Evolutionary conservation across 495 filamentous ascomycete species (phyloP), one percentile per base, ranked within the genome.

Genomic region (Aspergillus incahuasiensis): DNA sequence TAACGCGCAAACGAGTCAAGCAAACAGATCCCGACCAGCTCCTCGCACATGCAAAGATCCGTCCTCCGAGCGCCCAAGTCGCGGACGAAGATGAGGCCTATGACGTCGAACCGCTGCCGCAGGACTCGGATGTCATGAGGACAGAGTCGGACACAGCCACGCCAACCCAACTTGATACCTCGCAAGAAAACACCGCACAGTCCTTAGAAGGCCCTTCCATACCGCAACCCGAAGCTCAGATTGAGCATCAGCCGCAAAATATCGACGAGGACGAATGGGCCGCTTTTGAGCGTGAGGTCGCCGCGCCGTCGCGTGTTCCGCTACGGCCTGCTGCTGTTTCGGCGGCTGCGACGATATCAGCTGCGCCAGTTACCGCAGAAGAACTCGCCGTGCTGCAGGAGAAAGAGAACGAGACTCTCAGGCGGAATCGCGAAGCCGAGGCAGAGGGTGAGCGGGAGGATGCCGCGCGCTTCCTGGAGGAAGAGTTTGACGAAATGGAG

Each of bases 401-500:
- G 21, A 82, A 83, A 40, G 79, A 86, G 35, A 81, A 77, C 25
- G 78, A 81, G 55, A 74, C 75, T 7, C 62, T 65, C 28, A 53
- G 54, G 21, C 63, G 61, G 21, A 54, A 64, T 49, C 76, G 79
- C 32, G 86, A 87, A 48, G 83, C 78, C 0, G 82, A 86, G 43
- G 66, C 81, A n/a, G 91, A 89, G 55, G 89, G 85, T 16, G 90
- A 95, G 73, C 85, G 85, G 20, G 91, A 96, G 63, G 91, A 95
- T 63, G 91, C 92, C 4, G 86, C 83, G 19, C 80, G 88, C 45
- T 81, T 85, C 52, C 68, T 97, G 54, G 85, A 92, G 67, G 85
- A 88, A 54, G 94, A 98, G 68, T 90, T 97, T 66, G 94, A 95
- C 49, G 86, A 94, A 66, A 97, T 97, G 92, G 90, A 94, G 65